These are phyloP conservation scores for Acanthamoeba healyi DNA, from an alignment of 208 protist genomes.

Conservation along the genomic window DNA sequence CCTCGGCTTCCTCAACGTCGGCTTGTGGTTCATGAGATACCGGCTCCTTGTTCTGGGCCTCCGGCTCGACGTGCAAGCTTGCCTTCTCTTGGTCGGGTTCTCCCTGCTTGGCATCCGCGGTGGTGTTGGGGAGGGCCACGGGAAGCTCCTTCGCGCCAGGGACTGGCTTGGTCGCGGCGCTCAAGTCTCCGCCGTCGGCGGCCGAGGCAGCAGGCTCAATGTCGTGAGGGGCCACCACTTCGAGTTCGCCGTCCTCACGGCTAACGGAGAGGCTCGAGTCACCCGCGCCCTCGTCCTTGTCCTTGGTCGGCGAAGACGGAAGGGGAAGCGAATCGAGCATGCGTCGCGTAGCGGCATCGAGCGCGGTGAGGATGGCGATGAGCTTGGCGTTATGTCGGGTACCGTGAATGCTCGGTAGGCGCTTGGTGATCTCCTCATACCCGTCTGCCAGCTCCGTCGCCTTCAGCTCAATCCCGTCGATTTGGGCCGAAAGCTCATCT, in stretches of 20 bases:
- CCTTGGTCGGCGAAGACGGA: neutral
- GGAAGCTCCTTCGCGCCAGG: too few relatives aligned
- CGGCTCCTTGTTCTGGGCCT: too few relatives aligned
- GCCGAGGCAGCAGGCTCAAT: neutral
- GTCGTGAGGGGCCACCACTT: neutral
- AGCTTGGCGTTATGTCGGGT: slow-evolving; percentile 1
- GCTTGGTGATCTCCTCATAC: slow-evolving; percentile 11
- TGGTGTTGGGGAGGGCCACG: too few relatives aligned
- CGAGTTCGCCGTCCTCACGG: neutral
- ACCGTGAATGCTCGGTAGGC: neutral
- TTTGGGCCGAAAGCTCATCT: neutral
- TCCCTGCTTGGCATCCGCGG: too few relatives aligned
- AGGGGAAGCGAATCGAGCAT: slow-evolving; percentile 21
- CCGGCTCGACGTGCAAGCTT: too few relatives aligned
- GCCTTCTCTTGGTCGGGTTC: too few relatives aligned
- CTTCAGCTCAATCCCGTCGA: neutral
- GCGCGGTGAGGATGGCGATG: neutral
- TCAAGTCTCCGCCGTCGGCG: neutral
- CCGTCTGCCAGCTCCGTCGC: neutral
- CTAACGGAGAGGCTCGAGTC: neutral
- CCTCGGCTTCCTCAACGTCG: too few relatives aligned
- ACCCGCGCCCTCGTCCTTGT: neutral
- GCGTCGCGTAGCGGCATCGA: slow-evolving; percentile 1
- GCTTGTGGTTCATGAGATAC: too few relatives aligned
- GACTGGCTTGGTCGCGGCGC: neutral